Percentiles rank a stretch among this genome's conserved stretches.
These are phyloP conservation scores for Apiotrichum gracile DNA, from an alignment of 1,284 basidiomycete genomes.

Conservation along the genomic window DNA sequence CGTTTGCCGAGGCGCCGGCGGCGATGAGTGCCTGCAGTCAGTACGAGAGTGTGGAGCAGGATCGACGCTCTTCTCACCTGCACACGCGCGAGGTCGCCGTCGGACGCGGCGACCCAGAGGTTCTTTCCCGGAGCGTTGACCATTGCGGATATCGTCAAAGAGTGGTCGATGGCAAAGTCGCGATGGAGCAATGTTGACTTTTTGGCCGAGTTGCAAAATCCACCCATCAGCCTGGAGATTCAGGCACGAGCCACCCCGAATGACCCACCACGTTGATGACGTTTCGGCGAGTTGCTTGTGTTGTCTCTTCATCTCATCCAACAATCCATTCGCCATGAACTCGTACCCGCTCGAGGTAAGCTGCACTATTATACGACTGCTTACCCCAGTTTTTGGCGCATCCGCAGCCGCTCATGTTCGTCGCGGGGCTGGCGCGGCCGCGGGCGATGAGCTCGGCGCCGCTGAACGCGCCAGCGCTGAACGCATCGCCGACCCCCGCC, in stretches of 20 bases:
- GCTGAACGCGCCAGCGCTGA: too few relatives aligned
- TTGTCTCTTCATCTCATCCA: not conserved
- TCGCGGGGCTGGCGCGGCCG: conserved; percentile 60
- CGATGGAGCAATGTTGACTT: not conserved
- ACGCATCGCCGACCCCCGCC: not conserved
- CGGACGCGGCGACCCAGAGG: conserved; percentile 85
- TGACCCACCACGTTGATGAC: not conserved
- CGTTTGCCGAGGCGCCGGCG: conserved; percentile 66
- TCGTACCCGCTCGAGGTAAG: conserved; percentile 75
- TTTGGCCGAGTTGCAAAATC: conserved; percentile 1
- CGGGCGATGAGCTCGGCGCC: conserved; percentile 33
- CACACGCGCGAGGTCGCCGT: conserved; percentile 63
- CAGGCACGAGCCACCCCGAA: conserved; percentile 2
- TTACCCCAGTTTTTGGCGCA: conserved; percentile 59
- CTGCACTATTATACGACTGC: not conserved
- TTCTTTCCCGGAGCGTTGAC: conserved; percentile 54
- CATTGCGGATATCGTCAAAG: conserved; percentile 14
- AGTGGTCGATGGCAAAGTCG: not conserved
- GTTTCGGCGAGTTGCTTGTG: not conserved
- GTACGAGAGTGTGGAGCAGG: too few relatives aligned
- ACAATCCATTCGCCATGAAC: conserved; percentile 58
- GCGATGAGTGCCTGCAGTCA: conserved; percentile 47
- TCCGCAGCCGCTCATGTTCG: conserved; percentile 84
- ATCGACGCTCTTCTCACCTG: conserved; percentile 31
- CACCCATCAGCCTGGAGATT: not conserved